These are phyloP conservation scores for Xerocomellus chrysenteron DNA, from an alignment of 768 basidiomycete species.

Conservation along the genomic window DNA sequence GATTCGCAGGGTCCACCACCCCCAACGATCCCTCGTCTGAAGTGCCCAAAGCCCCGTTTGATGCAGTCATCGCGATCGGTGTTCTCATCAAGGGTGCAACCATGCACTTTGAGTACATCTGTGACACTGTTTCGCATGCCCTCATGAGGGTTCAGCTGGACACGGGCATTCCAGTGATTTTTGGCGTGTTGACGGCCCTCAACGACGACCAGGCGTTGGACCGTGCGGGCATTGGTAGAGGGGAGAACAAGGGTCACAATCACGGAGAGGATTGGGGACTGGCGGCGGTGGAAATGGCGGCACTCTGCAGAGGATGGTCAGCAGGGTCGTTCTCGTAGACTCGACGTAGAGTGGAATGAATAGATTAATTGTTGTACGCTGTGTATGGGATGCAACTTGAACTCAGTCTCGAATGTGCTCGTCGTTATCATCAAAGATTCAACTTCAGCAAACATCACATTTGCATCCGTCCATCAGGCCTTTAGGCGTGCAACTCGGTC, in stretches of 20 bases:
- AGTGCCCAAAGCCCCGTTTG: conserved; percentile 67
- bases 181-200: conserved; percentile 92
- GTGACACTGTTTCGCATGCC: conserved; percentile 87
- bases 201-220: conserved; percentile 94
- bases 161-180: conserved; percentile 90
- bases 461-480: background rate
- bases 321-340: conserved; percentile 56
- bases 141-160: conserved; percentile 95
- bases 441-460: background rate
- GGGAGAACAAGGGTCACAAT: conserved; percentile 80
- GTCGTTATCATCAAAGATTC: too few species aligned
- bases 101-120: conserved; percentile 99
- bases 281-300: conserved; percentile 93
- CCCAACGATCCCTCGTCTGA: conserved; percentile 34
- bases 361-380: conserved; percentile 9
- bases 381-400: too few species aligned
- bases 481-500: background rate
- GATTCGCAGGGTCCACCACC: conserved; percentile 34
- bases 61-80: conserved; percentile 96
- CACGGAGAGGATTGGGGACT: conserved; percentile 98
- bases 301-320: conserved; percentile 61
- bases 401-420: too few species aligned
- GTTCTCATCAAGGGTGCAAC: conserved; percentile 97
- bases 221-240: conserved; percentile 83
- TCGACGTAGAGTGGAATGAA: background rate